Conservation (phyloP, 1,284 basidiomycete genomes). For the Trametes hirsuta region DNA sequence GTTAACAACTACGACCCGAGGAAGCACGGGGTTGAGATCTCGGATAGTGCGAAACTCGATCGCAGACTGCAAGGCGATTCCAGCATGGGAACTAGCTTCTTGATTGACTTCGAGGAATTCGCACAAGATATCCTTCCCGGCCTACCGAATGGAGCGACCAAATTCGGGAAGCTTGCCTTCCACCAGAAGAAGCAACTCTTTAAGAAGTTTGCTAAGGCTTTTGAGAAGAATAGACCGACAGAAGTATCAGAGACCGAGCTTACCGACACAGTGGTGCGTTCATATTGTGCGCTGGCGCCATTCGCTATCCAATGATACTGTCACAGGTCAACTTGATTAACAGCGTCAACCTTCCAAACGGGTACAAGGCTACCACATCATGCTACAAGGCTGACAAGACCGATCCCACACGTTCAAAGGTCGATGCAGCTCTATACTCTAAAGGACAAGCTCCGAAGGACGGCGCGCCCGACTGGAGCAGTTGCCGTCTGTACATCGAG, state of each 20-base stretch:
- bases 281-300: too few species aligned
- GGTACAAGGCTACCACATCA: background rate
- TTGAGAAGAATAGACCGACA: too few species aligned
- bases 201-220: too few species aligned
- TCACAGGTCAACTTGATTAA: background rate
- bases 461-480: background rate
- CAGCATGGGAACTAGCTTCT: background rate
- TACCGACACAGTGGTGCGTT: too few species aligned
- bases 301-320: too few species aligned
- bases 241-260: too few species aligned
- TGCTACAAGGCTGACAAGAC: background rate
- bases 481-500: background rate
- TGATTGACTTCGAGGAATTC: background rate
- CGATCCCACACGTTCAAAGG: background rate
- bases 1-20: background rate
- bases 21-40: background rate
- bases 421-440: background rate
- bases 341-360: background rate
- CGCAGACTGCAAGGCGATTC: background rate
- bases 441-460: background rate
- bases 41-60: background rate
- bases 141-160: too few species aligned
- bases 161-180: background rate
- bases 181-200: too few species aligned
- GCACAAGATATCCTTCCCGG: background rate